Percentiles rank a stretch among this genome's conserved stretches.
phyloP scores from a whole-genome alignment of 345 rosid genomes.

The Dovyalis caffra region DNA sequence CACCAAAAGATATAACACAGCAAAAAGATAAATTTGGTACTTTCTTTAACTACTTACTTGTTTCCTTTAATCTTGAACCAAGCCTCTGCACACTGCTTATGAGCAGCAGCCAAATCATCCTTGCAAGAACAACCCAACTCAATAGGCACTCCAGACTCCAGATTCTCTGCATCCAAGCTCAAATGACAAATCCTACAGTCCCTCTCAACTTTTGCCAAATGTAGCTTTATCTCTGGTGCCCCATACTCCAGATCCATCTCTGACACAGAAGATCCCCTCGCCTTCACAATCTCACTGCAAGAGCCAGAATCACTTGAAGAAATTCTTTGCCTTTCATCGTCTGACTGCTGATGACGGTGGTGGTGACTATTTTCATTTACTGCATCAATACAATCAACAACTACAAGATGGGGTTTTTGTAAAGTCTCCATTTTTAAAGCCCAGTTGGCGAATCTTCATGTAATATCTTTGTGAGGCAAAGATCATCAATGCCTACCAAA shows the following conservation, averaged over 20 bases:
- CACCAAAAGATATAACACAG: neutral
- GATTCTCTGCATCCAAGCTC: slow-evolving; percentile 24
- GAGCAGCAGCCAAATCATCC: slow-evolving; percentile 37
- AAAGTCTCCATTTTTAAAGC: slow-evolving; percentile 45
- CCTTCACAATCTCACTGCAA: slow-evolving; percentile 26
- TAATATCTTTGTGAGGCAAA: slow-evolving; percentile 20
- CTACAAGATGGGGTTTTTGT: slow-evolving; percentile 35
- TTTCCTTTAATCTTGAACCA: slow-evolving; percentile 38
- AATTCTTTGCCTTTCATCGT: slow-evolving; percentile 24
- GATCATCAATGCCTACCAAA: slow-evolving; percentile 40
- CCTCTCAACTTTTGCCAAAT: slow-evolving; percentile 25
- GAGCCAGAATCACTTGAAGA: slow-evolving; percentile 26
- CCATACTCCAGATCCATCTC: slow-evolving; percentile 32
- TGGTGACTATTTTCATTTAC: slow-evolving; percentile 4
- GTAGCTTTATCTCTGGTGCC: slow-evolving; percentile 28
- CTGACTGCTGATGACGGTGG: slow-evolving; percentile 13
- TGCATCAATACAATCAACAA: slow-evolving; percentile 4
- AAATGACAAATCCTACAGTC: slow-evolving; percentile 38
- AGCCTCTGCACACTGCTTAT: slow-evolving; percentile 34
- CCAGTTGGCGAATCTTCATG: slow-evolving; percentile 53
- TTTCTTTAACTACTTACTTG: slow-evolving; percentile 23
- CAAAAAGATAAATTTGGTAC: neutral
- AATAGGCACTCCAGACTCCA: slow-evolving; percentile 26
- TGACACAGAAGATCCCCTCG: slow-evolving; percentile 19
- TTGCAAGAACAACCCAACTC: slow-evolving; percentile 36